These are phyloP conservation scores for Naganishia cerealis DNA, from an alignment of 1,284 basidiomycete genomes.

Conservation along the genomic window DNA sequence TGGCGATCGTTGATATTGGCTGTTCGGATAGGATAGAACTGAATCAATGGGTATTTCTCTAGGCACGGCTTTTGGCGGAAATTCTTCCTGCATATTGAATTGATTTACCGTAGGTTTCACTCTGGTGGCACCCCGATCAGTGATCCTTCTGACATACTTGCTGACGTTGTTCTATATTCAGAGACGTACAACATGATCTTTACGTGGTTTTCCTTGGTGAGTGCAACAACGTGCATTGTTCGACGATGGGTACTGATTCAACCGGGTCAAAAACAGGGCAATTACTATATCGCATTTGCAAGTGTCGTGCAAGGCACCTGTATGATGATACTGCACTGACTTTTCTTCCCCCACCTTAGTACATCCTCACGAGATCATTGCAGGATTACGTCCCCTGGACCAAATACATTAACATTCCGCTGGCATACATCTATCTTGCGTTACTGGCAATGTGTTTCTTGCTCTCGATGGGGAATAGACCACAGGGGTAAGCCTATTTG, in stretches of 20 bases:
- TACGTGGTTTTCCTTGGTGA: slow-evolving; percentile 82
- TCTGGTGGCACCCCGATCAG: neutral
- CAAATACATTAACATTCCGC: slow-evolving; percentile 70
- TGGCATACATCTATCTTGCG: slow-evolving; percentile 84
- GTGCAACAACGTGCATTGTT: slow-evolving; percentile 39
- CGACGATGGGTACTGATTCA: neutral
- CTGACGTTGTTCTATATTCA: slow-evolving; percentile 26
- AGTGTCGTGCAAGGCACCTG: slow-evolving; percentile 31
- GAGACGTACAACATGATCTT: slow-evolving; percentile 83
- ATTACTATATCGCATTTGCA: slow-evolving; percentile 83
- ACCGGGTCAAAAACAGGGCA: slow-evolving; percentile 61
- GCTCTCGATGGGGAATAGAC: slow-evolving; percentile 84
- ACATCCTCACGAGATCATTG: slow-evolving; percentile 63
- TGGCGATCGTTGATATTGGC: neutral
- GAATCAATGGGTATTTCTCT: neutral
- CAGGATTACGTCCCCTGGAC: slow-evolving; percentile 41
- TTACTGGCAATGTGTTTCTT: slow-evolving; percentile 86
- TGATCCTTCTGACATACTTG: neutral
- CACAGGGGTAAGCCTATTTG: slow-evolving; percentile 65
- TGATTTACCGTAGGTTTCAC: slow-evolving; percentile 68
- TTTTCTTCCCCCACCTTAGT: slow-evolving; percentile 40
- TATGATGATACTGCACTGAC: neutral
- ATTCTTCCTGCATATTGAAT: slow-evolving; percentile 90
- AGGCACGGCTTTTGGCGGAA: slow-evolving; percentile 77
- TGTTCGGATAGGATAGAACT: neutral